These are phyloP conservation scores for Truncatella angustata DNA, from an alignment of 2,329 filamentous ascomycete species.

Conservation along the genomic window DNA sequence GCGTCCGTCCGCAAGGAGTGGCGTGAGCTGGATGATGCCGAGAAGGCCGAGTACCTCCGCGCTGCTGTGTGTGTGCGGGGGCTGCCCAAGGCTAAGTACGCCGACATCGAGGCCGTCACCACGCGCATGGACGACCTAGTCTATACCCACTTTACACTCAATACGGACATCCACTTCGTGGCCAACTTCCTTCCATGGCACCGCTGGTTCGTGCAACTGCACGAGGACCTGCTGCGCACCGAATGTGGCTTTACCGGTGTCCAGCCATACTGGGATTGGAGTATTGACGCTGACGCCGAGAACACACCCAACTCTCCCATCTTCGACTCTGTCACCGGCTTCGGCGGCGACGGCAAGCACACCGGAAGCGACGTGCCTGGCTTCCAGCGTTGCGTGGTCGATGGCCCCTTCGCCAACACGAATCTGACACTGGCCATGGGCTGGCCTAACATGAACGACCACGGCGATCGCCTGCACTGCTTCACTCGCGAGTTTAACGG, in stretches of 20 bases:
- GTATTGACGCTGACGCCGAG: conserved; percentile 27
- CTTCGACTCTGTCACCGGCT: conserved; percentile 28
- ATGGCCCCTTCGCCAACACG: conserved; percentile 31
- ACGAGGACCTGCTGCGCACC: conserved; percentile 28
- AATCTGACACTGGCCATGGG: conserved; percentile 30
- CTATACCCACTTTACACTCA: conserved; percentile 27
- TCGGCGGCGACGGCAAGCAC: conserved; percentile 30
- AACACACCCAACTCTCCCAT: conserved; percentile 23
- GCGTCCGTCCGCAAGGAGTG: conserved; percentile 5
- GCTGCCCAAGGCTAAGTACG: conserved; percentile 2
- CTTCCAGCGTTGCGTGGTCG: conserved; percentile 31
- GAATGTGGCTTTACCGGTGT: conserved; percentile 28
- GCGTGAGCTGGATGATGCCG: neutral
- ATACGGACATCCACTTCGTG: conserved; percentile 27
- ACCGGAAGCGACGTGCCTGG: conserved; percentile 17
- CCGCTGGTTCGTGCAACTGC: conserved; percentile 29
- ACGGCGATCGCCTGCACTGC: conserved; percentile 16
- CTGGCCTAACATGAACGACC: conserved; percentile 15
- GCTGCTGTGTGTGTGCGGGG: conserved; percentile 28
- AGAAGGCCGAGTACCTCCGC: conserved; percentile 22
- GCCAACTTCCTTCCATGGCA: conserved; percentile 35
- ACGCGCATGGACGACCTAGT: conserved; percentile 33
- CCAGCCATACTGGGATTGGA: conserved; percentile 34
- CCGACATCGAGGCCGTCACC: conserved; percentile 18
- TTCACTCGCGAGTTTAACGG: conserved; percentile 19